Percentiles rank a stretch among this genome's conserved stretches.
phyloP scores from a whole-genome alignment of 1,284 basidiomycete species.

The Paramarasmius palmivorus region DNA sequence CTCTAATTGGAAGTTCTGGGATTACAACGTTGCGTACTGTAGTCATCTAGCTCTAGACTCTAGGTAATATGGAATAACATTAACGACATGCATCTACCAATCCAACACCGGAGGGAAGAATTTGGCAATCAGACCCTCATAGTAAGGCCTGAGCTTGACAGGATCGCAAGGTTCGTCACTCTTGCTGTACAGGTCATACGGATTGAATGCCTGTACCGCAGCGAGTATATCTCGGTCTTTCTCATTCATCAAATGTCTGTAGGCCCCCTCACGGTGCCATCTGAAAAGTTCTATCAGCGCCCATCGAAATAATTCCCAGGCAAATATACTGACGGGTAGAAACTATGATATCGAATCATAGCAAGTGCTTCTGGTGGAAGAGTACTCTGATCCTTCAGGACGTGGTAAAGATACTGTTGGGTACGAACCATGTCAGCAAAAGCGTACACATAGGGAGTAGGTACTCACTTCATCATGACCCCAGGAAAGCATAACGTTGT shows the following conservation, averaged over 20 bases:
- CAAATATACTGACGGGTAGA: no score
- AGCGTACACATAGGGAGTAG: conserved; percentile 12
- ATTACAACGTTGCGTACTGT: not conserved
- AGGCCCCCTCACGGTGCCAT: conserved; percentile 89
- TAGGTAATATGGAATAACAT: conserved; percentile 14
- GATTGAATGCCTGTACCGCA: conserved; percentile 81
- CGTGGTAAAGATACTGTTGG: conserved; percentile 77
- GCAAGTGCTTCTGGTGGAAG: conserved; percentile 83
- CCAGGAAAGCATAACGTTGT: conserved; percentile 90
- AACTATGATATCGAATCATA: conserved; percentile 94
- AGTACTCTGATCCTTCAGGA: conserved; percentile 75
- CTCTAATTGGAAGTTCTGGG: no score
- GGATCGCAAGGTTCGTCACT: conserved; percentile 70
- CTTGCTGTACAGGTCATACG: conserved; percentile 92
- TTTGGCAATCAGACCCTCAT: conserved; percentile 78
- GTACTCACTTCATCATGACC: conserved; percentile 81
- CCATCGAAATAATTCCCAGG: no score
- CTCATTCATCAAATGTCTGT: conserved; percentile 74
- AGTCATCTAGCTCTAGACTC: conserved; percentile 15
- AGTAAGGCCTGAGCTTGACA: conserved; percentile 77
- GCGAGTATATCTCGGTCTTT: conserved; percentile 62
- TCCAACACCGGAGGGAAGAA: conserved; percentile 81
- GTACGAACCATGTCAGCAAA: conserved; percentile 6
- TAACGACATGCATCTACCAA: conserved; percentile 53
- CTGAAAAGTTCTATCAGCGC: no score